Evolutionary conservation across 2,329 filamentous ascomycete species (phyloP).

Genomic region (Chrysosporium queenslandicum): DNA sequence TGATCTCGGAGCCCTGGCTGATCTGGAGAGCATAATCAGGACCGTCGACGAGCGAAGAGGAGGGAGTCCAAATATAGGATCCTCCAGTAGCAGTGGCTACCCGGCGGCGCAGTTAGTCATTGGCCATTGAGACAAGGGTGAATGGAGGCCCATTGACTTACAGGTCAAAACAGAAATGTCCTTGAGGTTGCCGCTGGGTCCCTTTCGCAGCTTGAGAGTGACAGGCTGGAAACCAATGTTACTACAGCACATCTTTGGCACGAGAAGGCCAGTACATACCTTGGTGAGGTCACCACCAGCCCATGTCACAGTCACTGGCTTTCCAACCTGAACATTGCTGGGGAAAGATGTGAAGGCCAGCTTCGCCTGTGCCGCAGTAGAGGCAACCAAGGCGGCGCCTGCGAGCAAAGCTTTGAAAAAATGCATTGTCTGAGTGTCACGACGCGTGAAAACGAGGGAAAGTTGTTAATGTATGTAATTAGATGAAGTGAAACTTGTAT

Average conservation of each 20-base stretch:
- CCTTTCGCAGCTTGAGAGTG: conserved; percentile 49
- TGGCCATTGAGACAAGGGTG: neutral
- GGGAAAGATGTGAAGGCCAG: conserved; percentile 46
- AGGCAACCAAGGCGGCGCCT: conserved; percentile 35
- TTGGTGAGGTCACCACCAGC: conserved; percentile 28
- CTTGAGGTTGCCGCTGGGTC: conserved; percentile 40
- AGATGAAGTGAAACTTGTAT: neutral
- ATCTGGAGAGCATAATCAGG: conserved; percentile 52
- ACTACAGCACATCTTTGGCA: conserved; percentile 9
- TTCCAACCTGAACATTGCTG: conserved; percentile 39
- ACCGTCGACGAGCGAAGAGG: conserved; percentile 34
- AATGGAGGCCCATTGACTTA: conserved; percentile 3
- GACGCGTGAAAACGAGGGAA: conserved; percentile 7
- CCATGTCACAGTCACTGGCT: conserved; percentile 43
- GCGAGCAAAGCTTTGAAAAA: conserved; percentile 42
- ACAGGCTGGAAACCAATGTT: conserved; percentile 33
- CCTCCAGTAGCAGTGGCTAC: conserved; percentile 37
- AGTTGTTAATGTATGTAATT: conserved; percentile 13
- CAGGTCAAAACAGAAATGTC: conserved; percentile 42
- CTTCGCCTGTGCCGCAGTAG: conserved; percentile 39
- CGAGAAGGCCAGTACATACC: conserved; percentile 19
- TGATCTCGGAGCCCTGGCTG: conserved; percentile 41
- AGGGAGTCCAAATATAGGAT: conserved; percentile 44
- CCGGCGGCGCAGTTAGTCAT: conserved; percentile 4
- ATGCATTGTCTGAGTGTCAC: conserved; percentile 36